phyloP scores from a whole-genome alignment of 73 alveolate species.

The Symbiodinium pilosum region DNA sequence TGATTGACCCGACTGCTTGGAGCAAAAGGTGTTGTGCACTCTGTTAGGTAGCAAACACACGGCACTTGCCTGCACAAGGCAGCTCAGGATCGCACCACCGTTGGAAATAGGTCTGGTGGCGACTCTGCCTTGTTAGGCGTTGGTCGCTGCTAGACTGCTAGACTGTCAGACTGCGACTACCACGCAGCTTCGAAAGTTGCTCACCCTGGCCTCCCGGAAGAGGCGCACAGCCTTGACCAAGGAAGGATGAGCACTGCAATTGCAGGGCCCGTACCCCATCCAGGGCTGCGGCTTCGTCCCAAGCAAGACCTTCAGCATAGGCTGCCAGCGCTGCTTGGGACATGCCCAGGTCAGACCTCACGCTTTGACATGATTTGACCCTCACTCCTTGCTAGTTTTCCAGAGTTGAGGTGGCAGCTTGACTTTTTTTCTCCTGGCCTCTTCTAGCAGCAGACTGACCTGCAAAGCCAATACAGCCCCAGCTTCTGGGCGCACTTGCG shows the following conservation, averaged over 20 bases:
- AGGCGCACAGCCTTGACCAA: too few relatives aligned
- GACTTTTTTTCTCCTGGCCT: not conserved
- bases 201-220: too few relatives aligned
- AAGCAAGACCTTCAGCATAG: not conserved
- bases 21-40: too few relatives aligned
- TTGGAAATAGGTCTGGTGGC: not conserved
- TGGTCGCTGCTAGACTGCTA: too few relatives aligned
- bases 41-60: too few relatives aligned
- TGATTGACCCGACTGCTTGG: too few relatives aligned
- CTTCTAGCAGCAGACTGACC: conserved; percentile 28
- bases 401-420: not conserved
- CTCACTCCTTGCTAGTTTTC: too few relatives aligned
- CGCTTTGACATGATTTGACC: not conserved
- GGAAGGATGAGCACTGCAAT: too few relatives aligned
- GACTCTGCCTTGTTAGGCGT: not conserved
- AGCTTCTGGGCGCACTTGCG: not conserved
- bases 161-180: too few relatives aligned
- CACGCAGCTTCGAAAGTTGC: too few relatives aligned
- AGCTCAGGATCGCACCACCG: not conserved
- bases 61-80: too few relatives aligned
- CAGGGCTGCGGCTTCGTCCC: conserved; percentile 7
- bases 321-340: conserved; percentile 27
- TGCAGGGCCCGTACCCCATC: too few relatives aligned
- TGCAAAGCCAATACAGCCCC: not conserved
- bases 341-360: conserved; percentile 34